Evolutionary conservation across 192 early-diverging fungal genomes (phyloP).

Genomic region (Backusella circina): DNA sequence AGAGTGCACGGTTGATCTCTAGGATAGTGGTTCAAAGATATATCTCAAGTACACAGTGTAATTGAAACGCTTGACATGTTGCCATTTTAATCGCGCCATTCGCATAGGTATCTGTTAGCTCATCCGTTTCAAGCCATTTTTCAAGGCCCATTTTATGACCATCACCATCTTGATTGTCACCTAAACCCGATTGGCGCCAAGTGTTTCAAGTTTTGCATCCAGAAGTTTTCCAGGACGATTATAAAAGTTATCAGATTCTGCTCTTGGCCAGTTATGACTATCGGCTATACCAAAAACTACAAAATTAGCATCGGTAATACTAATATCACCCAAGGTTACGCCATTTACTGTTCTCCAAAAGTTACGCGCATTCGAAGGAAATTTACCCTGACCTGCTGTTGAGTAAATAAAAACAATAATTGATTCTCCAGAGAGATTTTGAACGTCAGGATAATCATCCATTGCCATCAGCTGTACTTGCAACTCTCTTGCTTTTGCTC

Average conservation of each 20-base stretch:
- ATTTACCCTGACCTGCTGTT: too few species aligned
- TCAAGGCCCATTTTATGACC: constrained; percentile 78
- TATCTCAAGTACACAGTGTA: constrained; percentile 87
- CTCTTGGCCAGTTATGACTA: constrained; percentile 90
- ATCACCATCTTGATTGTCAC: constrained; percentile 92
- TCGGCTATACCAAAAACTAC: constrained; percentile 90
- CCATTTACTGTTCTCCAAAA: constrained; percentile 74
- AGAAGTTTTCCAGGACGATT: constrained; percentile 86
- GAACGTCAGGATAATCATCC: too few species aligned
- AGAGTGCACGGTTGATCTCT: constrained; percentile 83
- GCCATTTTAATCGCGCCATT: constrained; percentile 91
- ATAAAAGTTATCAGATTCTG: constrained; percentile 84
- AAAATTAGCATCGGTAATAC: constrained; percentile 61
- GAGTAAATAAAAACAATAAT: too few species aligned
- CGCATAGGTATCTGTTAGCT: constrained; percentile 70
- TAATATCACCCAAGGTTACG: constrained; percentile 49
- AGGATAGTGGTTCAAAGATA: constrained; percentile 82
- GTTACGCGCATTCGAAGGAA: constrained; percentile 38
- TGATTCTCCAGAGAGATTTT: too few species aligned
- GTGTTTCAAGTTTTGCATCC: constrained; percentile 68
- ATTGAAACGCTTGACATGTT: constrained; percentile 92
- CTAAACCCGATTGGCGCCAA: constrained; percentile 75
- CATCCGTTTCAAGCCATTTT: constrained; percentile 87
- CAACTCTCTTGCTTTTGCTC: too few species aligned
- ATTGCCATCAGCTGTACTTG: too few species aligned